These are phyloP conservation scores for Areca catechu DNA, from an alignment of 176 grass and related monocot species.

Conservation along the genomic window DNA sequence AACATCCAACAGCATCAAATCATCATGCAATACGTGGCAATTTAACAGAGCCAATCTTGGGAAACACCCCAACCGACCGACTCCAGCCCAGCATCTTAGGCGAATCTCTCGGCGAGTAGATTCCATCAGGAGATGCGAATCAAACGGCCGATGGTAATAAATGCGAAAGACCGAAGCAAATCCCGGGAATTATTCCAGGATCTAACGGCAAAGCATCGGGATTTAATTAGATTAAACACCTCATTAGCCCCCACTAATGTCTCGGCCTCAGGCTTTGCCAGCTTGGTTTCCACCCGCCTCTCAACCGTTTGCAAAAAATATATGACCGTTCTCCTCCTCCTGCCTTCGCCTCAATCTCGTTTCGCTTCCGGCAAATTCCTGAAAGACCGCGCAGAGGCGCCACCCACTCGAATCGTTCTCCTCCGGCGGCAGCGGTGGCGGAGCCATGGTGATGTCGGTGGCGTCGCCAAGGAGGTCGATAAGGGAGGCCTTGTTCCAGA, in stretches of 20 bases:
- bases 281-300: slow-evolving; percentile 25
- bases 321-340: too few relatives aligned
- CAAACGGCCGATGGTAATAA: too few relatives aligned
- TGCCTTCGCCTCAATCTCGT: slow-evolving; percentile 1
- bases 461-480: slow-evolving; percentile 54
- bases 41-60: too few relatives aligned
- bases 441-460: slow-evolving; percentile 55
- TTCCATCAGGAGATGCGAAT: too few relatives aligned
- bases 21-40: too few relatives aligned
- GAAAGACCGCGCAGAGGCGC: too few relatives aligned
- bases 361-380: neutral
- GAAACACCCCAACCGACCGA: too few relatives aligned
- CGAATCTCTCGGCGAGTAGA: too few relatives aligned
- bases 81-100: too few relatives aligned
- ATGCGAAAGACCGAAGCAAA: neutral
- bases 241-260: neutral
- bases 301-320: too few relatives aligned
- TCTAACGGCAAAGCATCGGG: neutral
- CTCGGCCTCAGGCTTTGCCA: slow-evolving; percentile 17
- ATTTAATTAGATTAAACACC: neutral
- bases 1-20: too few relatives aligned
- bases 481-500: slow-evolving; percentile 72
- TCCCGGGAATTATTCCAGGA: slow-evolving; percentile 23
- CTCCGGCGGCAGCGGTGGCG: neutral
- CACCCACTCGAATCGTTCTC: neutral